These are phyloP conservation scores for Podila minutissima DNA, from an alignment of 192 early-diverging fungal species.

Conservation along the genomic window DNA sequence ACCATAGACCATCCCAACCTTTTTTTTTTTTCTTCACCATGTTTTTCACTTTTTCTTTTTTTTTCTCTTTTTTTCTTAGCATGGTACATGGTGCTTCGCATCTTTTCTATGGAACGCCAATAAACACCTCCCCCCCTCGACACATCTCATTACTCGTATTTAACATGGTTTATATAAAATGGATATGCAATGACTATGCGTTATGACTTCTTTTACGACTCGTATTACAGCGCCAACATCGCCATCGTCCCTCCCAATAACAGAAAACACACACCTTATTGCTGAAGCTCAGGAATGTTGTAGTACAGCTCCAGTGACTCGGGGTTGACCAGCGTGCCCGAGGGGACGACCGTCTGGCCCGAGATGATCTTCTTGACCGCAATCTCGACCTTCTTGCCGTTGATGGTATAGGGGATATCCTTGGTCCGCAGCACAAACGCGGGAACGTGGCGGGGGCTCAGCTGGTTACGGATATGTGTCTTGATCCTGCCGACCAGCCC, in stretches of 20 bases:
- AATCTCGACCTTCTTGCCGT: slow-evolving; percentile 98
- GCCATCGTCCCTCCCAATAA: neutral
- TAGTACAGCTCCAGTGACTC: slow-evolving; percentile 87
- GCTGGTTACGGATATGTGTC: slow-evolving; percentile 77
- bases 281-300: slow-evolving; percentile 73
- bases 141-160: no score
- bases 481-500: slow-evolving; percentile 79
- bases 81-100: neutral
- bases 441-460: slow-evolving; percentile 95
- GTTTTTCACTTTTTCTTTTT: neutral
- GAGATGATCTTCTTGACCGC: slow-evolving; percentile 91
- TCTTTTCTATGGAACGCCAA: no score
- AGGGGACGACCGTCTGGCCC: slow-evolving; percentile 83
- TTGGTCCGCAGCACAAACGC: slow-evolving; percentile 80
- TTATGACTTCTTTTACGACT: no score
- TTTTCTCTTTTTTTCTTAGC: neutral
- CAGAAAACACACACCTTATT: slow-evolving; percentile 13
- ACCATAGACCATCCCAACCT: neutral
- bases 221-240: neutral
- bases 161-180: no score
- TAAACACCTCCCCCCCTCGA: no score
- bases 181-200: no score
- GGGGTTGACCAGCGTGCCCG: slow-evolving; percentile 88
- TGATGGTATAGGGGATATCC: slow-evolving; percentile 95
- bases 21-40: neutral